Conservation (phyloP, 1,139 yeast species). For the Kluyveromyces marxianus region DNA sequence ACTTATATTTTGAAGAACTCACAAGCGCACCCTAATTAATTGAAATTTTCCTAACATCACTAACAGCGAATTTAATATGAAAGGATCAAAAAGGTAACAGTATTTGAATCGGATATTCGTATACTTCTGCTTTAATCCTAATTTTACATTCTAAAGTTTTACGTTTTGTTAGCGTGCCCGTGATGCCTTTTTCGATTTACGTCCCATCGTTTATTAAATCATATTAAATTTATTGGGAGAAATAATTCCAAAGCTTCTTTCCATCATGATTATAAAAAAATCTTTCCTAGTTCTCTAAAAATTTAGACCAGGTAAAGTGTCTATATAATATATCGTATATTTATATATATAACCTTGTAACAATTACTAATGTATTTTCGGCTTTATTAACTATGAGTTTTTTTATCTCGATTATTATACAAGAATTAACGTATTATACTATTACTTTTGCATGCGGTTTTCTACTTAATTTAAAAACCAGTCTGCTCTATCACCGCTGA, state of each 20-base stretch:
- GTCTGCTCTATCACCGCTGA: constrained; percentile 37
- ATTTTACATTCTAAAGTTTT: too few relatives aligned
- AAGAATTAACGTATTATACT: not conserved
- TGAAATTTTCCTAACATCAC: too few relatives aligned
- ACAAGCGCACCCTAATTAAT: too few relatives aligned
- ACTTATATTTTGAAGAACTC: too few relatives aligned
- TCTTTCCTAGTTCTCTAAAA: not conserved
- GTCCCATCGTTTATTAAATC: too few relatives aligned
- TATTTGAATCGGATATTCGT: too few relatives aligned
- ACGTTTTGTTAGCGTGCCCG: too few relatives aligned
- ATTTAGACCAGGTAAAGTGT: not conserved
- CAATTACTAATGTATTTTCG: constrained; percentile 4
- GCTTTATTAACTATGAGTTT: constrained; percentile 1
- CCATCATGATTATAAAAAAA: not conserved
- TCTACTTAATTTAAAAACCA: constrained; percentile 5
- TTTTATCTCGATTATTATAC: not conserved
- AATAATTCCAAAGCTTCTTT: not conserved
- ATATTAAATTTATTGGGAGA: too few relatives aligned
- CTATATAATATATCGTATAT: not conserved
- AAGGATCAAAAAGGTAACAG: too few relatives aligned
- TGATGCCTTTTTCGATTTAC: too few relatives aligned
- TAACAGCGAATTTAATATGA: too few relatives aligned
- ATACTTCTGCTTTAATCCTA: too few relatives aligned
- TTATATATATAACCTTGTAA: not conserved
- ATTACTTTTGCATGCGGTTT: not conserved